Percentiles rank a stretch among this genome's conserved stretches.
Conservation (phyloP, 805 yeast species). For the Limtongozyma cylindracea region DNA sequence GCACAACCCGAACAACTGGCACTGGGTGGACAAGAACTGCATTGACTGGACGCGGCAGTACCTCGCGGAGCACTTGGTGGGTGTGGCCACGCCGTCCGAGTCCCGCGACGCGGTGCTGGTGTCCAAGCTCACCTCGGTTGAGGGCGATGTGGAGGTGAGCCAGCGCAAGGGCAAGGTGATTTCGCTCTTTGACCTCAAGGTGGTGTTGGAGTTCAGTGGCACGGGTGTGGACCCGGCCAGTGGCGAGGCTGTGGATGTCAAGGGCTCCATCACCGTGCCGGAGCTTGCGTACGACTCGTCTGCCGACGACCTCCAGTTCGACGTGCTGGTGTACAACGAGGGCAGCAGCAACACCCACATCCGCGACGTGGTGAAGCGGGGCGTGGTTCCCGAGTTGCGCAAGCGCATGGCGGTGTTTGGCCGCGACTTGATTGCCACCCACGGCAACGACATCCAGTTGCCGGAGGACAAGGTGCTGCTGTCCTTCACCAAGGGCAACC, state of each 20-base stretch:
- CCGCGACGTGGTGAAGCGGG: slow-evolving; percentile 18
- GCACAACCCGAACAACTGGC: slow-evolving; percentile 97
- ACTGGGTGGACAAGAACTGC: slow-evolving; percentile 98
- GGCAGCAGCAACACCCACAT: slow-evolving; percentile 20
- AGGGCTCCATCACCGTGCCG: slow-evolving; percentile 65
- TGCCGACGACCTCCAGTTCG: background rate
- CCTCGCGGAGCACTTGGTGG: slow-evolving; percentile 34
- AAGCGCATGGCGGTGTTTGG: slow-evolving; percentile 40
- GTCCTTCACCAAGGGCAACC: slow-evolving; percentile 20
- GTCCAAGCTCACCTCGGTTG: slow-evolving; percentile 28
- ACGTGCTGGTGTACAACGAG: slow-evolving; percentile 25
- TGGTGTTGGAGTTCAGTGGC: slow-evolving; percentile 26
- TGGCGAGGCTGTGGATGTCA: slow-evolving; percentile 10
- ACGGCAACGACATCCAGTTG: slow-evolving; percentile 77
- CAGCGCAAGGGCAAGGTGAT: slow-evolving; percentile 95
- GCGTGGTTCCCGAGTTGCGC: slow-evolving; percentile 50
- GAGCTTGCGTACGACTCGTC: slow-evolving; percentile 89
- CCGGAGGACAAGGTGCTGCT: slow-evolving; percentile 17
- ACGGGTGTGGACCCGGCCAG: slow-evolving; percentile 12
- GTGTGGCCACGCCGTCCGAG: slow-evolving; percentile 12
- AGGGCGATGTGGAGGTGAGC: slow-evolving; percentile 92
- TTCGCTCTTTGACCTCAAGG: slow-evolving; percentile 60
- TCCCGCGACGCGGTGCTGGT: slow-evolving; percentile 9
- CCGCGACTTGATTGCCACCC: slow-evolving; percentile 40
- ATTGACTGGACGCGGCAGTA: slow-evolving; percentile 72